phyloP scores from a whole-genome alignment of 495 filamentous ascomycete species.

The Hypoxylon subgilvum region DNA sequence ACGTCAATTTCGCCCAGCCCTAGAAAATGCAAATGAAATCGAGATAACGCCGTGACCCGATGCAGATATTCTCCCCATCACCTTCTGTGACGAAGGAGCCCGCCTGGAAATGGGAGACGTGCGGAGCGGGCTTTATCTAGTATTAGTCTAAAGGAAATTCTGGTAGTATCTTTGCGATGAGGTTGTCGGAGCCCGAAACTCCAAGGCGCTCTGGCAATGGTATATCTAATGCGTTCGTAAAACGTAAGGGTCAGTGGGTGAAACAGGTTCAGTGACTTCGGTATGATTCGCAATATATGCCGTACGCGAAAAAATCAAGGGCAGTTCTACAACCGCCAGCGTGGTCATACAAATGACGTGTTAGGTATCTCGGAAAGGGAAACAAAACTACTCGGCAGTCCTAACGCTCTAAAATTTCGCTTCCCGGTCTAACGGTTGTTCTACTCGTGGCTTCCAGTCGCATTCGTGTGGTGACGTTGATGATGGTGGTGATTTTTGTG shows the following conservation, averaged over 20 bases:
- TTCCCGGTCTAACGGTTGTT: constrained; percentile 24
- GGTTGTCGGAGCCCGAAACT: neutral
- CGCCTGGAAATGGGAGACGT: neutral
- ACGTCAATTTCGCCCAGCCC: neutral
- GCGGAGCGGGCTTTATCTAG: constrained; percentile 29
- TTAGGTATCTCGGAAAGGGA: constrained; percentile 35
- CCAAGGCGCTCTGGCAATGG: constrained; percentile 5
- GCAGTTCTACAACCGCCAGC: constrained; percentile 15
- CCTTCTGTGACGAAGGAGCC: constrained; percentile 2
- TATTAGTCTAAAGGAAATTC: constrained; percentile 17
- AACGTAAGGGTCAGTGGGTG: constrained; percentile 1
- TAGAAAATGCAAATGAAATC: neutral
- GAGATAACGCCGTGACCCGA: constrained; percentile 28
- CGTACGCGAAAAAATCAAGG: constrained; percentile 2
- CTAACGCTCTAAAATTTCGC: neutral
- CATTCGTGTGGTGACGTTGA: constrained; percentile 33
- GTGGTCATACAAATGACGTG: constrained; percentile 30
- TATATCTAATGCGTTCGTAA: constrained; percentile 37
- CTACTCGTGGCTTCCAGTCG: constrained; percentile 28
- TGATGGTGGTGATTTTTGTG: constrained; percentile 36
- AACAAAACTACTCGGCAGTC: constrained; percentile 13
- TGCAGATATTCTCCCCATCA: constrained; percentile 10
- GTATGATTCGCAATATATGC: constrained; percentile 1
- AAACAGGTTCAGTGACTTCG: neutral
- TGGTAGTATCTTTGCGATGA: constrained; percentile 7